These are phyloP conservation scores for Plasmopara muralis DNA, from an alignment of 352 stramenopile species.

Conservation along the genomic window DNA sequence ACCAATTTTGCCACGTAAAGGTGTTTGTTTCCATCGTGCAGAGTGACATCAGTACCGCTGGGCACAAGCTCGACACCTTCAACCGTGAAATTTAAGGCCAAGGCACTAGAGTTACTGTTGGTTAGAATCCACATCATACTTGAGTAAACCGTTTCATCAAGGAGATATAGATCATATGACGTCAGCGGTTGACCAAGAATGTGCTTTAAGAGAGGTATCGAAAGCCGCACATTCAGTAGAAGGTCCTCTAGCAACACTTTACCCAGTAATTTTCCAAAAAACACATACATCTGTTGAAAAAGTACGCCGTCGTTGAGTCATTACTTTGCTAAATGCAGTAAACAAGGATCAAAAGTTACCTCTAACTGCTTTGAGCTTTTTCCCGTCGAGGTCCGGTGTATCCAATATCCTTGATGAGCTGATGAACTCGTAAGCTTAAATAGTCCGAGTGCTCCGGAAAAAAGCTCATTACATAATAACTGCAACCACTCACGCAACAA, in stretches of 20 bases:
- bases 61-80: constrained; percentile 55
- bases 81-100: constrained; percentile 63
- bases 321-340: background rate
- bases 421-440: constrained; percentile 44
- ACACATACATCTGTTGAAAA: constrained; percentile 63
- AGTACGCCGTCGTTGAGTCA: constrained; percentile 4
- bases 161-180: constrained; percentile 48
- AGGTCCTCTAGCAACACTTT: constrained; percentile 71
- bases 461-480: constrained; percentile 62
- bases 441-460: constrained; percentile 38
- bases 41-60: constrained; percentile 39
- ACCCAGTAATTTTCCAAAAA: constrained; percentile 61
- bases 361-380: constrained; percentile 32
- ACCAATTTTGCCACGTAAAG: constrained; percentile 90
- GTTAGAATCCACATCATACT: constrained; percentile 59
- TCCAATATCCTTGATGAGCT: constrained; percentile 55
- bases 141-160: constrained; percentile 67
- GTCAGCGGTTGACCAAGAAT: constrained; percentile 54
- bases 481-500: constrained; percentile 78
- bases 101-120: constrained; percentile 41
- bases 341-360: constrained; percentile 15
- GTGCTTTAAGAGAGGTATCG: constrained; percentile 61
- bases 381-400: constrained; percentile 29
- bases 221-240: constrained; percentile 60
- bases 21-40: constrained; percentile 94